These are phyloP conservation scores for Coniochaeta sp. DNA, from an alignment of 2,329 filamentous ascomycete genomes.

Conservation along the genomic window DNA sequence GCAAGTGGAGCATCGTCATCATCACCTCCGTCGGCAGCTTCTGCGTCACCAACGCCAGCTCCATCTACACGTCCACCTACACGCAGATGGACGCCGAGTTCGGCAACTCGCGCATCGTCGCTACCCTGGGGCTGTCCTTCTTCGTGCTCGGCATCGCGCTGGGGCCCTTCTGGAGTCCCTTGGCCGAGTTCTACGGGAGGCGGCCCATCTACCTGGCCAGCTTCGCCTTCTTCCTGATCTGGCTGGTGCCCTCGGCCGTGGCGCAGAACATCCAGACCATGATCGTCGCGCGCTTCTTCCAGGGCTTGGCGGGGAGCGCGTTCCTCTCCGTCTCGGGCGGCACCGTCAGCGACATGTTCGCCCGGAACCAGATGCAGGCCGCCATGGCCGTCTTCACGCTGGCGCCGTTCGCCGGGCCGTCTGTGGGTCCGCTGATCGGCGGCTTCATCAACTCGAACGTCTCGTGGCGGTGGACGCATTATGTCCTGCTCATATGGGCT, in stretches of 20 bases:
- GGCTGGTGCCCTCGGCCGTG: conserved; percentile 74
- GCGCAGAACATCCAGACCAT: conserved; percentile 77
- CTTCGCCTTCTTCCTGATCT: conserved; percentile 69
- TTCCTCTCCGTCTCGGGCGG: conserved; percentile 73
- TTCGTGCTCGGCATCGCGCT: conserved; percentile 72
- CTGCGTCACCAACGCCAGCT: conserved; percentile 83
- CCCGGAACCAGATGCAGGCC: conserved; percentile 57
- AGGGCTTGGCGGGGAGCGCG: conserved; percentile 62
- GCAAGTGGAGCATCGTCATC: conserved; percentile 73
- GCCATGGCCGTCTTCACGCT: conserved; percentile 80
- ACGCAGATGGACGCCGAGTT: conserved; percentile 70
- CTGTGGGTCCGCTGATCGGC: conserved; percentile 55
- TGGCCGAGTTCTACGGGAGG: conserved; percentile 76
- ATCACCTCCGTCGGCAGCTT: conserved; percentile 69
- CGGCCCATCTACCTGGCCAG: conserved; percentile 72
- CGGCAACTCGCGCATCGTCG: conserved; percentile 60
- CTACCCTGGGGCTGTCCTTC: conserved; percentile 71
- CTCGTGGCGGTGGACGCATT: conserved; percentile 78
- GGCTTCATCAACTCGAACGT: conserved; percentile 76
- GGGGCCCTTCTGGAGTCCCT: conserved; percentile 56
- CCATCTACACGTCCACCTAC: conserved; percentile 85
- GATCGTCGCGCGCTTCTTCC: conserved; percentile 70
- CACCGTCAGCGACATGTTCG: conserved; percentile 77
- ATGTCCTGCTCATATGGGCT: conserved; percentile 76
- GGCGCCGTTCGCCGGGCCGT: conserved; percentile 56